phyloP scores from a whole-genome alignment of 352 stramenopile species.

The Globisporangium rhizosaccharum region DNA sequence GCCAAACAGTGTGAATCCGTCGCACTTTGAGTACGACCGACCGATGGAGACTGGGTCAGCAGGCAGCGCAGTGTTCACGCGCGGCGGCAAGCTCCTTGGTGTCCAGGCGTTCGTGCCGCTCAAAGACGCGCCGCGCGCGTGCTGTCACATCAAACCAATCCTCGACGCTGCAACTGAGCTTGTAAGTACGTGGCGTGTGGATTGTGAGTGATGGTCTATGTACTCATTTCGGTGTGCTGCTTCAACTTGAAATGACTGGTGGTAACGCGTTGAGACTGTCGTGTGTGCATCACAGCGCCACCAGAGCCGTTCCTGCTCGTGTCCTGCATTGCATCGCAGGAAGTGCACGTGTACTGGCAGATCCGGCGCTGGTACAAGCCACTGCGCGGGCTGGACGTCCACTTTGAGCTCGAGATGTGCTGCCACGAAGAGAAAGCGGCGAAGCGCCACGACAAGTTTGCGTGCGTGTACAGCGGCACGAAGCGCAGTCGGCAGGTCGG shows the following conservation, averaged over 20 bases:
- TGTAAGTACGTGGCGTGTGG: constrained; percentile 50
- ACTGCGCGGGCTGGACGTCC: constrained; percentile 27
- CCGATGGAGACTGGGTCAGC: constrained; percentile 33
- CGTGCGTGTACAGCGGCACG: constrained; percentile 30
- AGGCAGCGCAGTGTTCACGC: constrained; percentile 48
- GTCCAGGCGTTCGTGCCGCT: constrained; percentile 34
- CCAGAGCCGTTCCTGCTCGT: constrained; percentile 54
- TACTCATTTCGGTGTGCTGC: constrained; percentile 1
- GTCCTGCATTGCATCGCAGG: constrained; percentile 31
- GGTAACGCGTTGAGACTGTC: background rate
- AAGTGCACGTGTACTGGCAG: constrained; percentile 56
- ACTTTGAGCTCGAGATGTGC: constrained; percentile 57
- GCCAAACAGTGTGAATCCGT: constrained; percentile 54
- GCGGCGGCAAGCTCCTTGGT: constrained; percentile 50
- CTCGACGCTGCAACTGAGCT: constrained; percentile 31
- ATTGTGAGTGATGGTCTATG: background rate
- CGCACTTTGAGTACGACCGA: constrained; percentile 37
- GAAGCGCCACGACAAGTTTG: constrained; percentile 27
- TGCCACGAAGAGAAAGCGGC: constrained; percentile 14
- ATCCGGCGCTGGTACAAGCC: constrained; percentile 38
- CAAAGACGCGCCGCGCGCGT: constrained; percentile 28
- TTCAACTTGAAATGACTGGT: background rate
- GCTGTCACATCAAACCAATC: constrained; percentile 54
- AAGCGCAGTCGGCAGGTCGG: constrained; percentile 29
- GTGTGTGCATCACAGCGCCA: constrained; percentile 24